Evolutionary conservation across 1,284 basidiomycete species (phyloP).

Genomic region (Lentinus polychrous): DNA sequence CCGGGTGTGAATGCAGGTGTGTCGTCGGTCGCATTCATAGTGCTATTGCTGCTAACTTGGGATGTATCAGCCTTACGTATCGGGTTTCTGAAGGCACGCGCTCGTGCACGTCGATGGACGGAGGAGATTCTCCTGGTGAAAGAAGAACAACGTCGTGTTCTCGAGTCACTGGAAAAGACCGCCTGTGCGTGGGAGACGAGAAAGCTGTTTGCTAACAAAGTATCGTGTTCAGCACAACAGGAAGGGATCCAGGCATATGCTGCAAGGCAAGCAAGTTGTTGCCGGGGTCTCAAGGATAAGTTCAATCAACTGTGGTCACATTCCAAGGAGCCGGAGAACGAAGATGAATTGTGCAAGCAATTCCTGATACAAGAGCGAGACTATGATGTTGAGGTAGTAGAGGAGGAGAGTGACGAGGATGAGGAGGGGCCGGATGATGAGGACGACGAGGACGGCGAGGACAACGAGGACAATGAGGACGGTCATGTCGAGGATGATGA

Average conservation of each 20-base stretch:
- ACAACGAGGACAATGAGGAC: neutral
- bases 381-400: neutral
- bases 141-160: neutral
- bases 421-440: neutral
- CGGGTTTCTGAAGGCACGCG: neutral
- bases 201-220: neutral
- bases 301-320: neutral
- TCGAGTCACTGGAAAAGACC: neutral
- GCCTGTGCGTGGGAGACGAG: too few species aligned
- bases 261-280: neutral
- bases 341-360: neutral
- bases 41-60: neutral
- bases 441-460: neutral
- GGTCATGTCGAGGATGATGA: constrained; percentile 5
- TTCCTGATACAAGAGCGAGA: neutral
- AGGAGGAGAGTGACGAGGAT: neutral
- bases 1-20: neutral
- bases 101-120: neutral
- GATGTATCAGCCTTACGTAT: neutral
- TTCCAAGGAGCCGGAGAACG: neutral
- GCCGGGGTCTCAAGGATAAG: neutral
- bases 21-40: too few species aligned
- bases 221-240: neutral
- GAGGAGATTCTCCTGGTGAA: neutral
- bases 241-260: neutral